Evolutionary conservation across 2,329 filamentous ascomycete species (phyloP).

Genomic region (Triangularia verruculosa): DNA sequence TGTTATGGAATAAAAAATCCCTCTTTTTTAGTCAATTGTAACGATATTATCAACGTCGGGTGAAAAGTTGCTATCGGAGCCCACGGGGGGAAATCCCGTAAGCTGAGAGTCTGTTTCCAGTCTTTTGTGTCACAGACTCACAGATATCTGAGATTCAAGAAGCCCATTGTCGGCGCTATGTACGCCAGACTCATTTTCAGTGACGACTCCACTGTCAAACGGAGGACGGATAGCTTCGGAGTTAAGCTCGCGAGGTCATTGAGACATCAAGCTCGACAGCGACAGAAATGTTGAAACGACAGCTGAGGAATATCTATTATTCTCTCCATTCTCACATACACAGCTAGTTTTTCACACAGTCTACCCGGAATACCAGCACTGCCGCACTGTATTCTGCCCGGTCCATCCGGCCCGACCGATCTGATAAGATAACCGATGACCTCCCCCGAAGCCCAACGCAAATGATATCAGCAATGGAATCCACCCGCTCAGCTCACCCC

Average conservation of each 20-base stretch:
- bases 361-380: background rate
- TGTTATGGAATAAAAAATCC: background rate
- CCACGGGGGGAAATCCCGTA: background rate
- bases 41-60: background rate
- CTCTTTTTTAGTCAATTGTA: background rate
- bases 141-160: background rate
- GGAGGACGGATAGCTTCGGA: background rate
- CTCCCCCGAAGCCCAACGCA: background rate
- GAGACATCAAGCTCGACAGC: no score
- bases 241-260: background rate
- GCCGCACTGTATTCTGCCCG: background rate
- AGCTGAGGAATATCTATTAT: background rate
- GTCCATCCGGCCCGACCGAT: background rate
- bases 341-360: background rate
- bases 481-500: background rate
- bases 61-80: background rate
- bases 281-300: no score
- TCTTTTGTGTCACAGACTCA: background rate
- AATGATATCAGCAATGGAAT: background rate
- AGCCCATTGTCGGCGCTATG: background rate
- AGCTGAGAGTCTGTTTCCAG: background rate
- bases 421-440: background rate
- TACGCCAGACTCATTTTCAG: background rate
- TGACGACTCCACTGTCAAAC: background rate
- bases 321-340: background rate